Percentiles rank a stretch among this genome's conserved stretches.
Conservation (phyloP, 1,284 basidiomycete genomes). For the Fomes fomentarius region DNA sequence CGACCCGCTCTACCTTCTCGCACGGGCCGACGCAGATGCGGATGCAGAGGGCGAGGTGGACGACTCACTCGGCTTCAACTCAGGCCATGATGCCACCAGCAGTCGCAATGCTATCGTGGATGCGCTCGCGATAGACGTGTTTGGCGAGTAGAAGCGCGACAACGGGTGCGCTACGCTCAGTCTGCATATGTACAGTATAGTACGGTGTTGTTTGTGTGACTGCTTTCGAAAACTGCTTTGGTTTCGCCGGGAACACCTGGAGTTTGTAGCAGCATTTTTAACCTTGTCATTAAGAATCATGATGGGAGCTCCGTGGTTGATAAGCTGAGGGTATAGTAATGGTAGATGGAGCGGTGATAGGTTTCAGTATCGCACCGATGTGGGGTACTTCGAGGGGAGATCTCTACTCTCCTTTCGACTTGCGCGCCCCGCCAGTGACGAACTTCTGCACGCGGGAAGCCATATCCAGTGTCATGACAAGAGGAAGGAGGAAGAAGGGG, state of each 20-base stretch:
- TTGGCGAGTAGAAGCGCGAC: constrained; percentile 26
- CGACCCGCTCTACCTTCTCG: constrained; percentile 53
- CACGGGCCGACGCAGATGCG: constrained; percentile 43
- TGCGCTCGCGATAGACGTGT: constrained; percentile 30
- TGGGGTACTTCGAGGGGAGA: too few species aligned
- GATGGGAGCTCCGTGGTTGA: too few species aligned
- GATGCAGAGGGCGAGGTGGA: constrained; percentile 50
- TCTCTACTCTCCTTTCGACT: constrained; percentile 17
- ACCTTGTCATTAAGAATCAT: too few species aligned
- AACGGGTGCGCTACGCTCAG: too few species aligned
- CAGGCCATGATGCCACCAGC: constrained; percentile 12
- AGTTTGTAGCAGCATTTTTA: too few species aligned
- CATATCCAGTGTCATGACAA: constrained; percentile 78
- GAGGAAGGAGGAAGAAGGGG: constrained; percentile 75
- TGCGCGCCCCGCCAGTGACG: constrained; percentile 5
- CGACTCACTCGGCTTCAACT: constrained; percentile 25
- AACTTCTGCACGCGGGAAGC: constrained; percentile 45
- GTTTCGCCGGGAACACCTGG: too few species aligned
- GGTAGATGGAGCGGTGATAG: too few species aligned
- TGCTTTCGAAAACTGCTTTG: too few species aligned
- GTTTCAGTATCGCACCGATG: too few species aligned
- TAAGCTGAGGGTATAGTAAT: too few species aligned
- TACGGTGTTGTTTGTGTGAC: too few species aligned
- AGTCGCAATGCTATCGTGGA: constrained; percentile 19
- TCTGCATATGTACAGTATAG: too few species aligned